Conservation (phyloP, 768 basidiomycete genomes). For the Amanita polypyramis region DNA sequence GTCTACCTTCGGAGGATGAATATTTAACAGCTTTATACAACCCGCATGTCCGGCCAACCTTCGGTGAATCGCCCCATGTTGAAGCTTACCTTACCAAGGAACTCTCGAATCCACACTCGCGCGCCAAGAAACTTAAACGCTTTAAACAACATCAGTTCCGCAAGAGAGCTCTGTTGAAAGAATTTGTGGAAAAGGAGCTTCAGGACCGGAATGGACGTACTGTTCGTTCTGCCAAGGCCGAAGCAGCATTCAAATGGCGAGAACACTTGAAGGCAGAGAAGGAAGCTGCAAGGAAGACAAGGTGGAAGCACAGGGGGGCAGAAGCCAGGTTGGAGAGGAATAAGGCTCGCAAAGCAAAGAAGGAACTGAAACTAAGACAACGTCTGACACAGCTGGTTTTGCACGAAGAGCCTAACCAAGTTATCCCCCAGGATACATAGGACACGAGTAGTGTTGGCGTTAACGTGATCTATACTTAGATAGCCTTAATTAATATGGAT, state of each 20-base stretch:
- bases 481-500: not conserved
- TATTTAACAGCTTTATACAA: slow-evolving; percentile 52
- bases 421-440: slow-evolving; percentile 27
- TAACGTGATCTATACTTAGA: no score
- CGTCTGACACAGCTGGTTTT: slow-evolving; percentile 46
- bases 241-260: slow-evolving; percentile 69
- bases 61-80: slow-evolving; percentile 47
- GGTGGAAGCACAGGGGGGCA: slow-evolving; percentile 38
- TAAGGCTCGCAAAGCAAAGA: slow-evolving; percentile 41
- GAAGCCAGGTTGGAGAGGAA: slow-evolving; percentile 45
- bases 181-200: slow-evolving; percentile 45
- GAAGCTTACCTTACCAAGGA: slow-evolving; percentile 60
- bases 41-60: slow-evolving; percentile 29
- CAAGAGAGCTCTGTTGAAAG: slow-evolving; percentile 38
- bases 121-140: slow-evolving; percentile 71
- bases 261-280: slow-evolving; percentile 46
- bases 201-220: slow-evolving; percentile 50
- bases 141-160: slow-evolving; percentile 51
- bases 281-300: slow-evolving; percentile 50
- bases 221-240: slow-evolving; percentile 52
- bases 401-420: slow-evolving; percentile 47
- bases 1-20: slow-evolving; percentile 39
- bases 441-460: not conserved
- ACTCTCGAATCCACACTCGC: slow-evolving; percentile 72
- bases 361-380: slow-evolving; percentile 41